These are phyloP conservation scores for Grosmannia clavigera DNA, from an alignment of 2,329 filamentous ascomycete species.

Conservation along the genomic window DNA sequence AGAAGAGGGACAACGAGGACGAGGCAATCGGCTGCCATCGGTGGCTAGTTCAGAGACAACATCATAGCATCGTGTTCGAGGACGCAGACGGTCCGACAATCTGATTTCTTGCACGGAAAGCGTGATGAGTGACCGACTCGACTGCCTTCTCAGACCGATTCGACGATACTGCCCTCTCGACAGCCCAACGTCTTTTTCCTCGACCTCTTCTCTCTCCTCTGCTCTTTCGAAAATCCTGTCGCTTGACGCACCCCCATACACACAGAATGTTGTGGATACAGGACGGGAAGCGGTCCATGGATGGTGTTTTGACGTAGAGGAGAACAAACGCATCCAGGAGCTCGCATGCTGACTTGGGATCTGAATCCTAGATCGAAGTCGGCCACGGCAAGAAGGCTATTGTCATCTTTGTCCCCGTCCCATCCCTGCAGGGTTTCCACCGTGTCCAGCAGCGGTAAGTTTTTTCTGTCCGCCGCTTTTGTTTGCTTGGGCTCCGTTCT, in stretches of 20 bases:
- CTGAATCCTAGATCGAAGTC: slow-evolving; percentile 89
- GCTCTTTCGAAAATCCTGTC: neutral
- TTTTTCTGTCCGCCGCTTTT: neutral
- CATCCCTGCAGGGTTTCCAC: slow-evolving; percentile 97
- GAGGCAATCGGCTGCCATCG: neutral
- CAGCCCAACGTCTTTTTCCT: neutral
- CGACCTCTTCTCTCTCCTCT: neutral
- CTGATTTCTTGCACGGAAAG: neutral
- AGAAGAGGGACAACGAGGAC: neutral
- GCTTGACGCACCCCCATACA: neutral
- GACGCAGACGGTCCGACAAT: neutral
- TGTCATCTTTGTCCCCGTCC: slow-evolving; percentile 99
- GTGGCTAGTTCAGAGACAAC: neutral
- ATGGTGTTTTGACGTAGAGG: slow-evolving; percentile 21
- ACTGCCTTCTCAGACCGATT: neutral
- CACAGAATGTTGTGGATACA: slow-evolving; percentile 37
- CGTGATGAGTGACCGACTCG: neutral
- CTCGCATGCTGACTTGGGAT: slow-evolving; percentile 64
- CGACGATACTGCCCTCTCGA: neutral
- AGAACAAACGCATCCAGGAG: slow-evolving; percentile 42
- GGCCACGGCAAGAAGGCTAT: slow-evolving; percentile 99
- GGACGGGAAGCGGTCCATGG: slow-evolving; percentile 67
- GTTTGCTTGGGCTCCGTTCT: too few species aligned
- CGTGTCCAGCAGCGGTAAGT: slow-evolving; percentile 98
- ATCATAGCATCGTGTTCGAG: too few species aligned